Base-by-base conservation (phyloP, 2,329 filamentous ascomycete genomes). In the Paracamarosporium sp. region DNA sequence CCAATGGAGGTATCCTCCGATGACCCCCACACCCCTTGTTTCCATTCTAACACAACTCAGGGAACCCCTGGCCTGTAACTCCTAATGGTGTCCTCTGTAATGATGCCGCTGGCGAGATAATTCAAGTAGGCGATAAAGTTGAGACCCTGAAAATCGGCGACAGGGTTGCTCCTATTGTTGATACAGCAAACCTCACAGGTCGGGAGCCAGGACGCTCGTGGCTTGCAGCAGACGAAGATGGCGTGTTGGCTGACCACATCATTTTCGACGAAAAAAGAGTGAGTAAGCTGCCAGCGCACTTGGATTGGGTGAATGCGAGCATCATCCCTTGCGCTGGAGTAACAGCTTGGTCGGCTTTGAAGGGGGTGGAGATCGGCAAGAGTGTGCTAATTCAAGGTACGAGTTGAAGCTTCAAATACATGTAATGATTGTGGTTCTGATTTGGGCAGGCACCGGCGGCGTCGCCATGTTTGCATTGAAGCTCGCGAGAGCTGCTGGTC, bases 361-460 rank as follows among this genome's bases (percentile, higher is more conserved):
- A 61, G 25, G 50, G 51, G 4, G 47, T 55, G 15, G 45, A 35
- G 31, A 33, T 53, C 30, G 51, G 48, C 12, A 45, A 41, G 22
- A 53, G 31, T 8, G 51, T 55, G 9, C 27, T 58, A 13, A 52
- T 57, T 31, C 50, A 58, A 53, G 53, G 45, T 50, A 40, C 20
- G 52, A 12, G 6, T 12, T 22, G 4, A 4, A 25, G 12, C 8
- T 36, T n/a, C n/a, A n/a, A n/a, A n/a, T n/a, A n/a, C n/a, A n/a
- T n/a, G n/a, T n/a, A n/a, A n/a, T n/a, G n/a, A n/a, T n/a, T n/a
- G n/a, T 36, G 20, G 30, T 28, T 12, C 31, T 27, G 22, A 36
- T 1, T 27, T 5, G 24, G 5, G 7, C 22, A 64, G 75, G 76
- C 8, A 78, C 75, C 2, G 74, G 75, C 0, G 80, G 81, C 71